Conservation (phyloP, 129 eudicot genomes). For the Solidago caesia region DNA sequence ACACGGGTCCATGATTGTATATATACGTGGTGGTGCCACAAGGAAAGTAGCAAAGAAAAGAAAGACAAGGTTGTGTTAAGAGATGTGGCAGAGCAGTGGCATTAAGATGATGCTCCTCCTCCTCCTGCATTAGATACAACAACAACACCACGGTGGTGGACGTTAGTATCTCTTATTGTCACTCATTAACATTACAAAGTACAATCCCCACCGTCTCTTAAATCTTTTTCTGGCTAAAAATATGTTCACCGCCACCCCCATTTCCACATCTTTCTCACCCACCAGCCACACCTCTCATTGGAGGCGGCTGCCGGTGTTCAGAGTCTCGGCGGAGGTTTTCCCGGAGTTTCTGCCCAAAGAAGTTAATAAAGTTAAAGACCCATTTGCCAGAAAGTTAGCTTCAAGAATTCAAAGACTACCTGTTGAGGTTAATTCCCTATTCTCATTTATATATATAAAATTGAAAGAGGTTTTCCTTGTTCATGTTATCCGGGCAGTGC, state of each 20-base stretch:
- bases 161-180: too few species aligned
- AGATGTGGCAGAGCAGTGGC: too few species aligned
- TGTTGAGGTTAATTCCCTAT: conserved; percentile 44
- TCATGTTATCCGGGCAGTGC: neutral
- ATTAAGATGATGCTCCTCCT: too few species aligned
- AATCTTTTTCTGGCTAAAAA: neutral
- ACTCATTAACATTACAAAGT: conserved; percentile 5
- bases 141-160: too few species aligned
- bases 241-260: conserved; percentile 27
- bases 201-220: conserved; percentile 7
- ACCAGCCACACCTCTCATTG: conserved; percentile 16
- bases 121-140: too few species aligned
- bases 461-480: neutral
- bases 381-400: conserved; percentile 64
- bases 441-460: neutral
- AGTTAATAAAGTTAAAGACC: conserved; percentile 59
- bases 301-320: conserved; percentile 26
- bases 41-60: too few species aligned
- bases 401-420: conserved; percentile 75
- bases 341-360: conserved; percentile 73
- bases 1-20: too few species aligned
- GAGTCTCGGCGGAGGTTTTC: conserved; percentile 44
- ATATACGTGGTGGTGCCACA: too few species aligned
- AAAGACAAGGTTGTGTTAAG: too few species aligned
- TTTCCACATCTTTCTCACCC: conserved; percentile 28